Conservation (phyloP, 129 eudicot genomes). For the Deinandra increscens region DNA sequence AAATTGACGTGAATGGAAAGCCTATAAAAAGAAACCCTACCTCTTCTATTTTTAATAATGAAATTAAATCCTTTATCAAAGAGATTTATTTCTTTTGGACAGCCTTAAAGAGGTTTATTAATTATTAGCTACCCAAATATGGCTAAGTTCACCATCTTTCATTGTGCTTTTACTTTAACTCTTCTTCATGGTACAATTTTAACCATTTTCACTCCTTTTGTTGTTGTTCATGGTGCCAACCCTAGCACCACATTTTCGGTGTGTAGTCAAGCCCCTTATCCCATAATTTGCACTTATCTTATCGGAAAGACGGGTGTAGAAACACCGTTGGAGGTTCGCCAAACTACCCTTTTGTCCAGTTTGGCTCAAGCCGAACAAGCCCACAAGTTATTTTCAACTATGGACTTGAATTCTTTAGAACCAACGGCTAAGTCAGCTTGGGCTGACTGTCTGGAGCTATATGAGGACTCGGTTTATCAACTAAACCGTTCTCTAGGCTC, state of each 20-base stretch:
- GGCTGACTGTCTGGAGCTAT: conserved; percentile 69
- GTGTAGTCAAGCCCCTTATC: conserved; percentile 58
- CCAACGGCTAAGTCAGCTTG: conserved; percentile 52
- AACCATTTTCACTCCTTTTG: conserved; percentile 18
- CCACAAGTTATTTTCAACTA: conserved; percentile 38
- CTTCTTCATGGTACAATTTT: conserved; percentile 25
- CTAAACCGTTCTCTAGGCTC: conserved; percentile 42
- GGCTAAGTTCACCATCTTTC: conserved; percentile 32
- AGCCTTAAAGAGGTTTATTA: too few relatives aligned
- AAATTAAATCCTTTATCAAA: conserved; percentile 3
- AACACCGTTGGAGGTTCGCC: conserved; percentile 32
- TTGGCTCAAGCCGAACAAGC: conserved; percentile 49
- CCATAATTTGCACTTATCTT: conserved; percentile 55
- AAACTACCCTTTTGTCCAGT: conserved; percentile 41
- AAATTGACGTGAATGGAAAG: not conserved
- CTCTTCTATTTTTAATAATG: conserved; percentile 15
- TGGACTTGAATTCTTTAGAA: conserved; percentile 46
- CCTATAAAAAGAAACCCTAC: conserved; percentile 37
- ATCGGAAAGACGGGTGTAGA: conserved; percentile 27
- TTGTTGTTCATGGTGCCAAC: conserved; percentile 44
- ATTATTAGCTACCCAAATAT: conserved; percentile 21
- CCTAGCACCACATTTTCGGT: conserved; percentile 34
- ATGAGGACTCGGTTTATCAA: conserved; percentile 47
- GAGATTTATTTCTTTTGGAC: not conserved
- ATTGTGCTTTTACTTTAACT: conserved; percentile 19